phyloP scores from a whole-genome alignment of 2,329 filamentous ascomycete species.

The Plectosphaerella cucumerina region DNA sequence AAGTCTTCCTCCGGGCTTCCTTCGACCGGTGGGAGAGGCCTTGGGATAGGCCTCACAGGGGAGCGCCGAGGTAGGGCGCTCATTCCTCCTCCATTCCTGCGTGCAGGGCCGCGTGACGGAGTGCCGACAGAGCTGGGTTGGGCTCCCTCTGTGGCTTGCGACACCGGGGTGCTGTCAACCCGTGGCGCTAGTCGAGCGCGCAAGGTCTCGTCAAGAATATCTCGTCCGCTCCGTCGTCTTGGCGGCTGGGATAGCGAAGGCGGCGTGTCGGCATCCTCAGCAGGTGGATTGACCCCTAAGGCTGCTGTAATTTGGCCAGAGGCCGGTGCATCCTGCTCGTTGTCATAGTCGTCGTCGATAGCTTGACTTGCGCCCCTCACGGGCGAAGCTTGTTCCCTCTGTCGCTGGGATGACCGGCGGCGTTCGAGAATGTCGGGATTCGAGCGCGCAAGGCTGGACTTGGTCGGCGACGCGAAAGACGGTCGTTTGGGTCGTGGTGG shows the following conservation, averaged over 20 bases:
- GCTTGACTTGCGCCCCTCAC: neutral
- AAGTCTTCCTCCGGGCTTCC: slow-evolving; percentile 34
- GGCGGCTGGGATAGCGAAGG: neutral
- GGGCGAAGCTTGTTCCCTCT: neutral
- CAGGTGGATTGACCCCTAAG: neutral
- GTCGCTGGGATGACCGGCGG: slow-evolving; percentile 26
- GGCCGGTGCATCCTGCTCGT: slow-evolving; percentile 2
- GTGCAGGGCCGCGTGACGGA: neutral
- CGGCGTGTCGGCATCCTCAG: neutral
- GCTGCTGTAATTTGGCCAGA: slow-evolving; percentile 7
- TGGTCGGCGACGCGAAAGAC: slow-evolving; percentile 65
- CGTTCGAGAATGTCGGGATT: slow-evolving; percentile 55
- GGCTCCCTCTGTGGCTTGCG: neutral
- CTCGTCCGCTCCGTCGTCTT: neutral
- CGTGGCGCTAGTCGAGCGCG: too few relatives aligned
- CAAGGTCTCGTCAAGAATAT: neutral
- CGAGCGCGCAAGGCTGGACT: slow-evolving; percentile 56
- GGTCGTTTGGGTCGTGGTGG: slow-evolving; percentile 32
- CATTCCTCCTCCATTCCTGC: slow-evolving; percentile 23
- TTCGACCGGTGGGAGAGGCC: slow-evolving; percentile 40
- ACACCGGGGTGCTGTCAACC: neutral
- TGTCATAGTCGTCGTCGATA: slow-evolving; percentile 2
- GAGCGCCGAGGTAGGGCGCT: slow-evolving; percentile 33
- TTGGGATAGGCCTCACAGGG: slow-evolving; percentile 36
- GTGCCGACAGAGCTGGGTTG: neutral